phyloP scores from a whole-genome alignment of 139 green algal species.

The Trebouxia sp. region DNA sequence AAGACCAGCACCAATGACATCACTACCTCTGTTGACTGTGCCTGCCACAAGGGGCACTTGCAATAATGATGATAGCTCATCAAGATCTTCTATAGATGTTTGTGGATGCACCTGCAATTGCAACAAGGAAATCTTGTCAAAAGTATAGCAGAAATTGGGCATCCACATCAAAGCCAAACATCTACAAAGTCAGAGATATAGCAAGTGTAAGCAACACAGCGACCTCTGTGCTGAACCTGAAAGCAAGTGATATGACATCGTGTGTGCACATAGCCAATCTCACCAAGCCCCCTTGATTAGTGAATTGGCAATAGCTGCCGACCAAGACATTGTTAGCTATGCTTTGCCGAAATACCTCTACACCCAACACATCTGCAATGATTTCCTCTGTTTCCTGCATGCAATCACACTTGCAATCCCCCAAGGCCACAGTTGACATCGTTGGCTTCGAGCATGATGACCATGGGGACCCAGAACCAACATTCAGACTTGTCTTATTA shows the following conservation, averaged over 20 bases:
- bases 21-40: slow-evolving; percentile 94
- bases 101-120: slow-evolving; percentile 79
- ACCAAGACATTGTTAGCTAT: slow-evolving; percentile 94
- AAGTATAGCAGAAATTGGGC: too few relatives aligned
- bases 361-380: slow-evolving; percentile 93
- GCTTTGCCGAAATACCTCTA: slow-evolving; percentile 99
- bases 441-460: neutral
- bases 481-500: neutral
- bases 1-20: slow-evolving; percentile 89
- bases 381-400: slow-evolving; percentile 90
- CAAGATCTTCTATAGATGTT: slow-evolving; percentile 96
- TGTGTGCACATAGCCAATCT: slow-evolving; percentile 16
- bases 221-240: too few relatives aligned
- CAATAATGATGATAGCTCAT: slow-evolving; percentile 95
- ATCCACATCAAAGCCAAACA: neutral
- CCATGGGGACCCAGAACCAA: neutral
- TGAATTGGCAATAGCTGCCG: slow-evolving; percentile 93
- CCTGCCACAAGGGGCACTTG: slow-evolving; percentile 97
- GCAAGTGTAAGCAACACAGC: too few relatives aligned
- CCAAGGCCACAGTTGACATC: neutral
- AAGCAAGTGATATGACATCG: neutral
- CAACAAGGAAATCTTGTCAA: neutral
- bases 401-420: neutral
- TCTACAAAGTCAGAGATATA: too few relatives aligned
- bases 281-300: slow-evolving; percentile 94